Evolutionary conservation across 108 stramenopile species (phyloP).

Genomic region (Aurantiochytrium sp.): DNA sequence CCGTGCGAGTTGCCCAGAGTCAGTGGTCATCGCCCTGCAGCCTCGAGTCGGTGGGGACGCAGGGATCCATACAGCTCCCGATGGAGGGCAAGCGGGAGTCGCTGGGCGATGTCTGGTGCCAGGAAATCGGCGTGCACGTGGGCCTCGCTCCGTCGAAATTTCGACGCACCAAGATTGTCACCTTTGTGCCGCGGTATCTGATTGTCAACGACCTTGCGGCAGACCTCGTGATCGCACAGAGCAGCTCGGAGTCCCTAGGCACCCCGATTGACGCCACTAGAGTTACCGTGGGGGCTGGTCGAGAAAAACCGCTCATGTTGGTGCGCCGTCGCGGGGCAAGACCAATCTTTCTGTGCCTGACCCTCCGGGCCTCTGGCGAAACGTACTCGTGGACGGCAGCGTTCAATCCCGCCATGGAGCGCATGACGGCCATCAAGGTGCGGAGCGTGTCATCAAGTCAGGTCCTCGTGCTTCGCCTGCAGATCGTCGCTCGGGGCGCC

Average conservation of each 20-base stretch:
- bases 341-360: background rate
- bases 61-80: background rate
- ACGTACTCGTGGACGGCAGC: background rate
- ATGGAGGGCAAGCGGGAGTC: background rate
- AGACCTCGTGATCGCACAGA: background rate
- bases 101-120: background rate
- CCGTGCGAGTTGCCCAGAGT: background rate
- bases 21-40: background rate
- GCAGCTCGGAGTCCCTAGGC: background rate
- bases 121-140: constrained; percentile 29
- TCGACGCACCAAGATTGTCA: background rate
- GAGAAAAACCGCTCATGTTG: background rate
- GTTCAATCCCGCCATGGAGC: background rate
- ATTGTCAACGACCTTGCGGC: background rate
- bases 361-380: background rate
- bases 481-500: background rate
- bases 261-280: background rate
- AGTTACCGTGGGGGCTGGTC: background rate
- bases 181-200: background rate
- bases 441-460: background rate
- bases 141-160: background rate
- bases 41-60: background rate
- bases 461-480: background rate
- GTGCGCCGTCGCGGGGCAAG: background rate
- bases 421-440: background rate